Evolutionary conservation across 352 stramenopile species (phyloP), one percentile per base, ranked within the genome.

Genomic region (Globisporangium irregulare): DNA sequence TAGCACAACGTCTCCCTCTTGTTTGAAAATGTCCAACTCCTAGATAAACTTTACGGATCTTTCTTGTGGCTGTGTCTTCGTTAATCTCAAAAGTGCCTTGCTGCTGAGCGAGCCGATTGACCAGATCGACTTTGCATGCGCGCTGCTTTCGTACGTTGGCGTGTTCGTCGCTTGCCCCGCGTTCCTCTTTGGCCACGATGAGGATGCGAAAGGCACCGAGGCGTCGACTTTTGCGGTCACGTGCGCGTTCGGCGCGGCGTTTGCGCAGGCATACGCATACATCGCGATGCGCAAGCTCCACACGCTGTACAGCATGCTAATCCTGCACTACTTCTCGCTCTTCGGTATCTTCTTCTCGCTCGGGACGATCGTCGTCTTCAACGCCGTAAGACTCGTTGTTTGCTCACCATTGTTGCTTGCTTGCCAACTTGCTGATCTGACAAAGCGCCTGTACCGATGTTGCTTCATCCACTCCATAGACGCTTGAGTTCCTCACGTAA

Each of bases 121-220:
- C 10, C 68, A 69, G 25, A 46, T 80, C 51, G 79, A 86, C 65
- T 82, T 90, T 64, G 20, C 74, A 1, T 77, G 78, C 36, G 76
- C 77, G 8, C 29, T 87, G 41, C 61, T 82, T 12, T 89, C 84
- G 59, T 92, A 86, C 62, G 60, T 75, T 4, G 84, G 84, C 8
- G 79, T 90, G n/a, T 25, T 90, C 62, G 81, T 92, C 56, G 77
- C 82, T 12, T 81, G 78, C 8, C 84, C 84, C 12, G 73, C 78
- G 14, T 77, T 86, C 56, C 18, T 92, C 15, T 92, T 92, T 54
- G 65, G 71, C 0, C 25, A 54, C 38, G 22, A 63, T 8, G 51
- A 5, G 24, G 27, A 61, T 32, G 48, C 67, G 58, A 27, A 34
- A 74, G 36, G 46, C 58, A 59, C 68, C 74, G 50, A 61, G 8